Evolutionary conservation across 2,329 filamentous ascomycete species (phyloP).

Genomic region (Esteya vermicola): DNA sequence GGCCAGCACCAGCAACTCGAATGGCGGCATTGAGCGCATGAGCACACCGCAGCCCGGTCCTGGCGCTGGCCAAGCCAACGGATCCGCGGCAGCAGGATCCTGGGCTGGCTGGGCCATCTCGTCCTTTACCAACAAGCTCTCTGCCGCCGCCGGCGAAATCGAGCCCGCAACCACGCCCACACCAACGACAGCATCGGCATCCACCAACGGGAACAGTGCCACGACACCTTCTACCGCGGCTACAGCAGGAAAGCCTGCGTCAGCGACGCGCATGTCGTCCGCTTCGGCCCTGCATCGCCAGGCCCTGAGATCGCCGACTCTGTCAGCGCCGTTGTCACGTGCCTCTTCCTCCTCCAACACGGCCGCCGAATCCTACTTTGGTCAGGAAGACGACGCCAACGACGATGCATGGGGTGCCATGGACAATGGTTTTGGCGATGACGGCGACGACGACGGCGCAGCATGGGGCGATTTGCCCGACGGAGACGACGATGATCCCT

Average conservation of each 20-base stretch:
- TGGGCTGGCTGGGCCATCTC: constrained; percentile 99
- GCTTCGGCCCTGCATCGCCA: constrained; percentile 47
- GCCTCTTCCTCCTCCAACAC: constrained; percentile 28
- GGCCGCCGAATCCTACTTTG: constrained; percentile 30
- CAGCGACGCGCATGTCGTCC: constrained; percentile 26
- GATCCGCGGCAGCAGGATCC: constrained; percentile 28
- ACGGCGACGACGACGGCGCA: constrained; percentile 11
- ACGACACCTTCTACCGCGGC: too few relatives aligned
- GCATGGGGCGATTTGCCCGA: constrained; percentile 14
- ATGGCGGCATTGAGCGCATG: constrained; percentile 52
- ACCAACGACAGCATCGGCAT: background rate
- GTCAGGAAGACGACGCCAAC: constrained; percentile 42
- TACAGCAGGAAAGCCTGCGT: too few relatives aligned
- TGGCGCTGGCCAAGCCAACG: constrained; percentile 32
- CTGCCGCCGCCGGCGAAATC: constrained; percentile 75
- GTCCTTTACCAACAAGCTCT: constrained; percentile 91
- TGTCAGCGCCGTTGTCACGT: constrained; percentile 27
- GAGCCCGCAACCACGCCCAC: constrained; percentile 28
- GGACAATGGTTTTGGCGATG: constrained; percentile 34
- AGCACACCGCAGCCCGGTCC: constrained; percentile 57
- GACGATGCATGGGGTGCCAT: constrained; percentile 66
- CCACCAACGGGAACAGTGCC: constrained; percentile 17
- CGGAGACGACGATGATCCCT: constrained; percentile 3
- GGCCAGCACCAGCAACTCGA: constrained; percentile 31
- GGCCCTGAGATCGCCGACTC: constrained; percentile 37